Base-by-base conservation (phyloP, 2,329 filamentous ascomycete species). In the Coniochaeta ligniaria region DNA sequence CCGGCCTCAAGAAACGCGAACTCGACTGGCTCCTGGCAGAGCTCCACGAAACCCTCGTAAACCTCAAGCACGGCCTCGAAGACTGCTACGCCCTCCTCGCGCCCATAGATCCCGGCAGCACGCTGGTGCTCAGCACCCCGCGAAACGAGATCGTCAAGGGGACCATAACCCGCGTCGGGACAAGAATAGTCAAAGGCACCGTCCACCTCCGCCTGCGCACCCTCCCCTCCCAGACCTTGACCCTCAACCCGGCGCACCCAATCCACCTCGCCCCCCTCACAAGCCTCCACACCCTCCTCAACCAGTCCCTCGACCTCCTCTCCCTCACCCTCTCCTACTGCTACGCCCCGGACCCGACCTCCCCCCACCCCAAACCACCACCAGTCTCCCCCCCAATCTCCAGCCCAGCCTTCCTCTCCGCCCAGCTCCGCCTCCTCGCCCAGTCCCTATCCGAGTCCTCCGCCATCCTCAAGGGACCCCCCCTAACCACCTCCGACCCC, bases 61-160 rank as follows among this genome's bases (percentile, higher is more conserved):
- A 80, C 63, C 74, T 86, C 65, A 82, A 82, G 67, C 75, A 80
- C 66, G 91, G 92, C 62, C 84, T 98, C 3, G 87, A 95, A 72
- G 92, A 97, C 75, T 97, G 93, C 76, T 91, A 92, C 66, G 86
- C 89, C 20, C 83, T 98, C 26, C 85, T 99, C 33, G 89, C 92
- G 8, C 92, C 94, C 1, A 83, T 88, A 64, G 92, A 96, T 70
- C 87, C 89, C 1, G 92, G 92, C 9, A 93, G 88, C 67, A 99
- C 94, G 0, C 84, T 99, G 31, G 93, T 95, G 33, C 83, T 99
- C 66, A 95, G 90, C 63, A 96, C 93, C 16, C 83, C 89, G 60
- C 85, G 93, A 60, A 94, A 91, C 60, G 95, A 99, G 77, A 86
- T 84, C 66, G 87, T 98, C 64, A 99, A 99, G 74, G 95, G 95